Evolutionary conservation across 176 grass and related monocot genomes (phyloP).

Genomic region (Elymus sibiricus): DNA sequence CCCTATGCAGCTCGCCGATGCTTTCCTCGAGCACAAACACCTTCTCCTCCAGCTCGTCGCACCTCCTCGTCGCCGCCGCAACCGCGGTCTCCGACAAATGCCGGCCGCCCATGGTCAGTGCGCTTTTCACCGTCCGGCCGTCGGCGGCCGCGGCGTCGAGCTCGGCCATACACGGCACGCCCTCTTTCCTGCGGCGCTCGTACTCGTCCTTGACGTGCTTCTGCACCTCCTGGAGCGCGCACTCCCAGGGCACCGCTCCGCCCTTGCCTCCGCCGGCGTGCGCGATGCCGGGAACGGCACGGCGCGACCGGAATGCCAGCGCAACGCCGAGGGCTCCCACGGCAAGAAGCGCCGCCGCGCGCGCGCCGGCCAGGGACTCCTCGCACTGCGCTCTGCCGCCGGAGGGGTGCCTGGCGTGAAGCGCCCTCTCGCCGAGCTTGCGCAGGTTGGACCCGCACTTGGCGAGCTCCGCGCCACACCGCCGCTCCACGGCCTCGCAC

Average conservation of each 20-base stretch:
- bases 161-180: constrained; percentile 60
- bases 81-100: background rate
- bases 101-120: background rate
- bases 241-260: constrained; percentile 40
- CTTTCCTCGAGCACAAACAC: constrained; percentile 47
- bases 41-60: constrained; percentile 60
- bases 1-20: constrained; percentile 52
- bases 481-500: constrained; percentile 69
- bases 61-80: constrained; percentile 30
- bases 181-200: constrained; percentile 60
- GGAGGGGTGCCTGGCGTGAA: constrained; percentile 5
- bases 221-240: constrained; percentile 58
- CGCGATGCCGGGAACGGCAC: constrained; percentile 17
- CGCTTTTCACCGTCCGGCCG: constrained; percentile 16
- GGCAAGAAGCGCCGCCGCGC: constrained; percentile 41
- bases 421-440: constrained; percentile 60
- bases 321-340: constrained; percentile 45
- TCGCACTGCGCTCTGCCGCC: background rate
- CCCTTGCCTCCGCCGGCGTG: background rate
- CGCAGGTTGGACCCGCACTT: constrained; percentile 72
- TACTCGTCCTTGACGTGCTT: constrained; percentile 67
- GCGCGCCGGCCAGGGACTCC: constrained; percentile 52
- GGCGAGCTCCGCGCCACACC: constrained; percentile 58
- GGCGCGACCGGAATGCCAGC: constrained; percentile 51
- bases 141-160: constrained; percentile 48